Evolutionary conservation across 2,329 filamentous ascomycete genomes (phyloP).

Genomic region (Eutypa lata): DNA sequence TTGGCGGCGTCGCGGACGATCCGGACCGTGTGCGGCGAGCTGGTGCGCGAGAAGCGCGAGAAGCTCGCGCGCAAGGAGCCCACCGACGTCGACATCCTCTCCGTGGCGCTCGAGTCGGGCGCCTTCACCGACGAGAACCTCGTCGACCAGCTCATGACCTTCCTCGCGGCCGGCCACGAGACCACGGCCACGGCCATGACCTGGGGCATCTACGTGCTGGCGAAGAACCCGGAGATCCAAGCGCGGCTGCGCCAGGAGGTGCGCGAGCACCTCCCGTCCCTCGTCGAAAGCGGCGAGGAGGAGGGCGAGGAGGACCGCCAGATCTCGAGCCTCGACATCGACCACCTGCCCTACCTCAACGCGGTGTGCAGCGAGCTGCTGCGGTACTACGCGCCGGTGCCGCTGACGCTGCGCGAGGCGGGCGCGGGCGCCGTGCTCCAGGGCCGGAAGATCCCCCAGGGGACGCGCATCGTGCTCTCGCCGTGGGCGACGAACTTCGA

Average conservation of each 20-base stretch:
- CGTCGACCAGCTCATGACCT: constrained; percentile 39
- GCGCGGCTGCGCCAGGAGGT: constrained; percentile 37
- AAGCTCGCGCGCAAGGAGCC: constrained; percentile 31
- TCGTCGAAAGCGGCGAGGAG: constrained; percentile 23
- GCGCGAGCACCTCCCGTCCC: constrained; percentile 31
- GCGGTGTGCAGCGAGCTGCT: constrained; percentile 43
- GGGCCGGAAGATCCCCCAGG: constrained; percentile 59
- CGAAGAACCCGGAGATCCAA: constrained; percentile 34
- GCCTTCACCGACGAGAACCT: constrained; percentile 37
- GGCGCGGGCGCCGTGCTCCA: constrained; percentile 53
- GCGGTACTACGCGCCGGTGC: constrained; percentile 40
- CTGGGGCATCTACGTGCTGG: constrained; percentile 39
- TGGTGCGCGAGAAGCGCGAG: constrained; percentile 68
- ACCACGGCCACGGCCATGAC: constrained; percentile 39
- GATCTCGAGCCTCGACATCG: constrained; percentile 33
- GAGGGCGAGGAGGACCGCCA: not conserved
- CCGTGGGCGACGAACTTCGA: constrained; percentile 69
- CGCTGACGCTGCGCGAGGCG: constrained; percentile 58
- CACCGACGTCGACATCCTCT: constrained; percentile 33
- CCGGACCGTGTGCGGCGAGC: constrained; percentile 61
- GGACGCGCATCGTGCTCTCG: constrained; percentile 61
- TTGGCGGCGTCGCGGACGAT: constrained; percentile 54
- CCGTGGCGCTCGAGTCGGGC: constrained; percentile 34
- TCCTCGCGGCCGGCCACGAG: constrained; percentile 42
- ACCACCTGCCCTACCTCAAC: constrained; percentile 37